Conservation (phyloP, 306 rosid species). For the Casuarina glauca region DNA sequence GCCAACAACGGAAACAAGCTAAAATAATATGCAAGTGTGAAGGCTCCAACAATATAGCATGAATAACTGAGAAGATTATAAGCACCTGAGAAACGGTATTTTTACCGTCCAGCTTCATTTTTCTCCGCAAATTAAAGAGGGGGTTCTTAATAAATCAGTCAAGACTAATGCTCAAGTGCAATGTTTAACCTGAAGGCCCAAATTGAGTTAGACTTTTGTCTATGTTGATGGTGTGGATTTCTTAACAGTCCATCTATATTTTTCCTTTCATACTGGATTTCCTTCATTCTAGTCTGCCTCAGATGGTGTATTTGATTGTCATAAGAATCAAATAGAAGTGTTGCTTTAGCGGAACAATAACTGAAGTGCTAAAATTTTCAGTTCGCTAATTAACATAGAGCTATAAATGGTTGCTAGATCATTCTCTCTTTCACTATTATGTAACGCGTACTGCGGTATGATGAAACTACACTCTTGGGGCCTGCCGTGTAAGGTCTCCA, state of each 20-base stretch:
- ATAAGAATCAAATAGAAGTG: no score
- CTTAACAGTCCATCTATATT: background rate
- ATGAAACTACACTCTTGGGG: background rate
- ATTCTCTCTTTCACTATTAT: background rate
- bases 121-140: slow-evolving; percentile 46
- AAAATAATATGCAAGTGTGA: slow-evolving; percentile 5
- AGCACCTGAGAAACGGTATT: slow-evolving; percentile 42
- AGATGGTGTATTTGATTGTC: no score
- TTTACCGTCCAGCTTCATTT: slow-evolving; percentile 35
- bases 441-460: background rate
- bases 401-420: no score
- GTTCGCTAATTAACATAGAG: no score
- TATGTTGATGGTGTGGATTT: background rate
- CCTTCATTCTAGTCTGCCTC: background rate
- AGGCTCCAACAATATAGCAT: slow-evolving; percentile 6
- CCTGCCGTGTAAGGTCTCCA: background rate
- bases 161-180: background rate
- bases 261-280: background rate
- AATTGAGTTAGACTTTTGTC: background rate
- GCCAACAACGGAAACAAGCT: slow-evolving; percentile 27
- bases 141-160: background rate
- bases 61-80: slow-evolving; percentile 19
- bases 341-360: no score
- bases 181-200: background rate
- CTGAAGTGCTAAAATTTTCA: no score